These are phyloP conservation scores for Peronospora destructor DNA, from an alignment of 352 stramenopile species.

Conservation along the genomic window DNA sequence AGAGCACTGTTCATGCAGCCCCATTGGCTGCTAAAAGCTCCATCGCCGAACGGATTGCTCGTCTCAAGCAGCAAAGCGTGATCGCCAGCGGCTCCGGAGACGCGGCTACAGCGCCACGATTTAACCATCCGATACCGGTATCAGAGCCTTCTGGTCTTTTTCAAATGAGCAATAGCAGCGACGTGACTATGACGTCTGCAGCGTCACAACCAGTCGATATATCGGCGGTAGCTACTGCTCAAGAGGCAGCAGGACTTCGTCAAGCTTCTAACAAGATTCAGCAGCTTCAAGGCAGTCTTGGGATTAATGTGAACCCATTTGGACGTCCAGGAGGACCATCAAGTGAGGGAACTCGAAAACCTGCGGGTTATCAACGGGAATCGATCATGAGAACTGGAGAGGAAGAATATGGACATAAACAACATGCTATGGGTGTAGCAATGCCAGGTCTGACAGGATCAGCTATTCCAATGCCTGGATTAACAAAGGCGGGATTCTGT, in stretches of 20 bases:
- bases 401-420: conserved; percentile 60
- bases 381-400: conserved; percentile 84
- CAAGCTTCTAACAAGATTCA: conserved; percentile 56
- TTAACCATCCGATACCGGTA: conserved; percentile 18
- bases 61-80: conserved; percentile 61
- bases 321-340: conserved; percentile 34
- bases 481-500: conserved; percentile 58
- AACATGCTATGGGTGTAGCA: conserved; percentile 61
- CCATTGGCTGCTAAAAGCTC: conserved; percentile 33
- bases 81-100: conserved; percentile 22
- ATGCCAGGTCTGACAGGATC: conserved; percentile 75
- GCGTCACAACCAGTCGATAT: conserved; percentile 20
- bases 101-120: conserved; percentile 23
- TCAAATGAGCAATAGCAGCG: conserved; percentile 9
- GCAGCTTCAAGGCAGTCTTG: conserved; percentile 71
- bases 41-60: conserved; percentile 72
- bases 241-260: conserved; percentile 26
- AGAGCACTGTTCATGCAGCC: conserved; percentile 12
- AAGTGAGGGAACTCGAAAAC: conserved; percentile 37
- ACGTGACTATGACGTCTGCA: conserved; percentile 12
- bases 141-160: conserved; percentile 11
- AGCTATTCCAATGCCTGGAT: conserved; percentile 75
- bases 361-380: conserved; percentile 21
- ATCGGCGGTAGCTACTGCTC: conserved; percentile 25
- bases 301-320: conserved; percentile 82